A percentile compares a stretch with the other conserved stretches of the same genome.
Evolutionary conservation across 2,329 filamentous ascomycete species (phyloP).

Genomic region (Apiospora hydei): DNA sequence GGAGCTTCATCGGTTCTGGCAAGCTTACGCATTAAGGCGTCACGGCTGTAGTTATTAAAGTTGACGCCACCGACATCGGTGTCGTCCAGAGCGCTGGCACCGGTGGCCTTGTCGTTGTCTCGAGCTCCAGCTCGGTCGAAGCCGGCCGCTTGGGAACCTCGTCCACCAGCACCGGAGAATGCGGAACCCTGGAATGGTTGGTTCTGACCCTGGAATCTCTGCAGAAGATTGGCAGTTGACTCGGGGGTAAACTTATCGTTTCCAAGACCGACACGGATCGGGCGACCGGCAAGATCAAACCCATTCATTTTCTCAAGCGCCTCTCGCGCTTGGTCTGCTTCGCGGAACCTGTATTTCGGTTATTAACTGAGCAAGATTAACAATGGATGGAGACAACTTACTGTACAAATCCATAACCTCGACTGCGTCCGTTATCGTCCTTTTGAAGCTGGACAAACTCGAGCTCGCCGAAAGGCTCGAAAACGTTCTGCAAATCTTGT

Average conservation of each 20-base stretch:
- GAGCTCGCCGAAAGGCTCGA: constrained; percentile 96
- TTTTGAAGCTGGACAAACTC: constrained; percentile 98
- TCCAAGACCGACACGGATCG: constrained; percentile 97
- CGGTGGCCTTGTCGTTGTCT: constrained; percentile 88
- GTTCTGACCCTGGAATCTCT: constrained; percentile 83
- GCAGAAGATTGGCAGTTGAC: constrained; percentile 89
- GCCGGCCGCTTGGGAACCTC: constrained; percentile 82
- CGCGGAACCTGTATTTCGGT: constrained; percentile 74
- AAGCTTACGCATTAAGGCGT: constrained; percentile 98
- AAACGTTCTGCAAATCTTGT: constrained; percentile 92
- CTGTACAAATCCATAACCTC: constrained; percentile 99
- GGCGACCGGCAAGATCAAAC: constrained; percentile 95
- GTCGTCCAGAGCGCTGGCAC: constrained; percentile 94
- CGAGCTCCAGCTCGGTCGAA: constrained; percentile 92
- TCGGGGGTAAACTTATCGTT: constrained; percentile 99
- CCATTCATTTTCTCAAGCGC: constrained; percentile 99
- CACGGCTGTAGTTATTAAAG: constrained; percentile 99
- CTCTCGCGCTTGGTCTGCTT: constrained; percentile 89
- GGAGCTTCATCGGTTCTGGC: constrained; percentile 88
- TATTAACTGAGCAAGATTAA: constrained; percentile 38
- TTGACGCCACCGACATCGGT: constrained; percentile 98
- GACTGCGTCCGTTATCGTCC: constrained; percentile 87
- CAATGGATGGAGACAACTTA: constrained; percentile 58
- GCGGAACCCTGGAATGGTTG: constrained; percentile 82
- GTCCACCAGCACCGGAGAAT: constrained; percentile 89